Base-by-base conservation (phyloP, 2,329 filamentous ascomycete genomes). In the Paramyrothecium sp. region DNA sequence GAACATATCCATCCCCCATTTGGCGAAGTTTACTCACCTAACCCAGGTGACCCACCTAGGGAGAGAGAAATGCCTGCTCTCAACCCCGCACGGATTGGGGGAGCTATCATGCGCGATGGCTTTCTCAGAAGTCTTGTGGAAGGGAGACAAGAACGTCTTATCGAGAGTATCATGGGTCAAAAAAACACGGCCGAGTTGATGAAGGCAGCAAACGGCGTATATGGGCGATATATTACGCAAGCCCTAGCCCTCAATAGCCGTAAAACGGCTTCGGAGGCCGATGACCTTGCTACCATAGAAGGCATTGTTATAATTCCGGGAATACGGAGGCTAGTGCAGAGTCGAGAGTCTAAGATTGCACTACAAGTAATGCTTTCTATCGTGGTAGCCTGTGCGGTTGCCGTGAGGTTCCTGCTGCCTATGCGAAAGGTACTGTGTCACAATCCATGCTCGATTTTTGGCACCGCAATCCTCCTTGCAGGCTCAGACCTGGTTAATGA, bases 391-490 rank as follows among this genome's bases (percentile, higher is more conserved):
- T 67, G 64, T 26, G 65, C 61, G n/a, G 52, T 67, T 20, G 65
- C 58, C 5, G 61, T 63, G 22, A 63, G 67, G 55, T 56, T 65
- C 17, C 50, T 65, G 8, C 58, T 69, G 49, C 59, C 60, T 3
- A 54, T 65, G 7, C 59, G 59, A 5, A 59, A 62, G 22, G 56
- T 72, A 7, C 54, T 72, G 16, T 65, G 66, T 7, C 66, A 71
- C 19, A 65, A 69, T 48, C 68, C 67, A 22, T 68, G 65, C 56
- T 68, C 63, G 20, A 68, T 71, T 30, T 68, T 66, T 0, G 67
- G 67, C 5, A 60, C 63, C 8, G 69, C 67, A 0, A 63, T 62
- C 5, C 55, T 71, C 50, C 51, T 72, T 11, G 67, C 66, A 1
- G 66, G 66, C 1, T 63, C 64, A 12, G 65, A 65, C 54, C 60